Evolutionary conservation across 345 rosid genomes (phyloP), one percentile per base, ranked within the genome.

Genomic region (Ceriops zippeliana): DNA sequence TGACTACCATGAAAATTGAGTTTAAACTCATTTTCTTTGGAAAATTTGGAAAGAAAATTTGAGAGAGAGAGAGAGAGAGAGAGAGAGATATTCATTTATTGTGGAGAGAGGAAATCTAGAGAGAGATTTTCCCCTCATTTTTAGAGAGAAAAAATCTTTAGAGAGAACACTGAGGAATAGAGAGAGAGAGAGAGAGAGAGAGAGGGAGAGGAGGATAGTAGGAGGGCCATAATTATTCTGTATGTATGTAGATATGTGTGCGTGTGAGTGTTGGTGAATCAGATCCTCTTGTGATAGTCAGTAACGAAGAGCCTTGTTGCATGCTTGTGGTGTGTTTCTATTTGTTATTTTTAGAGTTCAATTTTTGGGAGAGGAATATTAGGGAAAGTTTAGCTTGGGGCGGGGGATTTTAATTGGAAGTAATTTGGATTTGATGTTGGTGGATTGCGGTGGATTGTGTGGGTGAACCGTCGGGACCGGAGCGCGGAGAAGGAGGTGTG

Each of bases 381-480:
- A 2, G 16, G 47, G 67, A 34, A 73, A 3, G 16, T 56, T 24
- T 56, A 3, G 10, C 22, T 8, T 22, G 9, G 13, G 6, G 17
- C 3, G 58, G 16, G 27, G 11, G 27, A 5, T 3, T 7, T 54
- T 54, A 17, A 54, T 54, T 15, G 20, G 65, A 53, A 53, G 47
- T 16, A 71, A 8, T 52, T 35, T 52, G 69, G 67, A 68, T 22
- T 82, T 75, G 54, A 80, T 80, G 80, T 68, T 70, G 54, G 52
- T 68, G 52, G 73, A 34, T 63, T 67, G 68, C 42, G 70, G 80
- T 62, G 76, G 76, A 61, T 76, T 63, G 61, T 51, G 67, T 63
- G 65, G 66, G 73, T 70, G 74, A 81, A 80, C 76, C 58, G 63
- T 75, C 73, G 68, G 78, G 74, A 75, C 64, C 58, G 75, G 76